Percentiles rank a stretch among this genome's conserved stretches.
Conservation (phyloP, 2,329 filamentous ascomycete species). For the Coniochaeta sp. region DNA sequence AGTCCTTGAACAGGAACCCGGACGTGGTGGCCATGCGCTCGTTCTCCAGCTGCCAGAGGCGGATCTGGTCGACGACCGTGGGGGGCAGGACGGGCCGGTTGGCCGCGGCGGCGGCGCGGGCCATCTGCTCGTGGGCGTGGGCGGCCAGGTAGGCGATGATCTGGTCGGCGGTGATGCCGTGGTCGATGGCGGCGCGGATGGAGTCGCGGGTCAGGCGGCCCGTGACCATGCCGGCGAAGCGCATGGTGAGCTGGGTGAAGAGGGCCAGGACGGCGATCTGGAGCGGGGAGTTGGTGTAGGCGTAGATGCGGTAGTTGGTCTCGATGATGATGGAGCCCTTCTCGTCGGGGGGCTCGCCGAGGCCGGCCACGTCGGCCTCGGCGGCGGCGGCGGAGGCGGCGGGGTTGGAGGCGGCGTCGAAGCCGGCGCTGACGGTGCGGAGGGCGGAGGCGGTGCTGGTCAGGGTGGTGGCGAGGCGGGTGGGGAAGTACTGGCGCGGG, state of each 20-base stretch:
- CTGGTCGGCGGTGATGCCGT: conserved; percentile 90
- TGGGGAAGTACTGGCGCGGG: conserved; percentile 71
- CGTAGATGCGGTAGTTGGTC: conserved; percentile 96
- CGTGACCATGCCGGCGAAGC: conserved; percentile 90
- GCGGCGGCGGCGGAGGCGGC: conserved; percentile 45
- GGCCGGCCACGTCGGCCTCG: conserved; percentile 28
- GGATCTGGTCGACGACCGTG: conserved; percentile 94
- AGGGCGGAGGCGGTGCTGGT: conserved; percentile 67
- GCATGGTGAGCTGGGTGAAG: conserved; percentile 80
- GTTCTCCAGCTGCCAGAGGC: conserved; percentile 94
- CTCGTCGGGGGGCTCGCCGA: conserved; percentile 31
- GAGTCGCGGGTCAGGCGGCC: conserved; percentile 86
- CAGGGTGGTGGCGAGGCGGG: conserved; percentile 85
- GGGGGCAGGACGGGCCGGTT: conserved; percentile 75
- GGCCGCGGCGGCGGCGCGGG: conserved; percentile 50
- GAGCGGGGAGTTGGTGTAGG: conserved; percentile 87
- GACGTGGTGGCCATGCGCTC: conserved; percentile 81
- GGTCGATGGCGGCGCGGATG: conserved; percentile 76
- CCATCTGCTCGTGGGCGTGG: conserved; percentile 93
- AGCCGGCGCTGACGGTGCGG: conserved; percentile 60
- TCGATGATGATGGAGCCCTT: conserved; percentile 91
- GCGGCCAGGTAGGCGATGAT: conserved; percentile 89
- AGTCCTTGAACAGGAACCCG: conserved; percentile 88
- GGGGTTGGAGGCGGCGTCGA: conserved; percentile 51
- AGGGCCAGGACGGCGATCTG: conserved; percentile 91